Base-by-base conservation (phyloP, 148 eudicot genomes). In the Vaccinium darrowii region DNA sequence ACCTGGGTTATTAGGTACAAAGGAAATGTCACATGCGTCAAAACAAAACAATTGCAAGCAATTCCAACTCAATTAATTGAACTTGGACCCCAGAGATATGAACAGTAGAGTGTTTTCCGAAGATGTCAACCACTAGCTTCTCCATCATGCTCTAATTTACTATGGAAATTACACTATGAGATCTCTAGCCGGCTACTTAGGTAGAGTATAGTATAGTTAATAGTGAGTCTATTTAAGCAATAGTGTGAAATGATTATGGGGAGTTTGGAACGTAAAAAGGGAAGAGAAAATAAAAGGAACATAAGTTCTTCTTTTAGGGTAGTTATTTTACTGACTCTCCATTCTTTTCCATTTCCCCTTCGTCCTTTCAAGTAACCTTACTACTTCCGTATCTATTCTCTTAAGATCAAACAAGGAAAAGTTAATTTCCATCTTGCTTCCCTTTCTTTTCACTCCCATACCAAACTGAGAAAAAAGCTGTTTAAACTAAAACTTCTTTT, bases 1-100 rank as follows among this genome's bases (percentile, higher is more conserved):
- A 97, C 97, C 97, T 94, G 85, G 76, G 58, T 8, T 27, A 84
- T 43, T 19, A 76, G 9, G 23, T 19, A 60, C 36, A 53, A 18
- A 65, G 39, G 14, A 63, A 21, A 25, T 83, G 77, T 75, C 36
- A 43, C 8, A 53, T 21, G 11, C 7, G 50, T 67, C 23, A 36
- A 58, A 79, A 33, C 18, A 52, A 79, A 30, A 5, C n/a, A 7
- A 74, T 49, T 15, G 52, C 82, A 36, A 43, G 80, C 65, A 72
- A 53, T 18, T 52, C 12, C 50, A 81, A 49, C n/a, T 23, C 43
- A 18, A 63, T 65, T 33, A 23, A 21, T 23, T 50, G 80, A 53
- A 76, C 81, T 10, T 51, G 10, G 30, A 76, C 79, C 54, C 23
- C 12, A 21, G 80, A 78, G 33, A 5, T 3, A 19, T 2, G 19